Evolutionary conservation across 2,329 filamentous ascomycete genomes (phyloP), one percentile per base, ranked within the genome.

Genomic region (Cytospora piceae): DNA sequence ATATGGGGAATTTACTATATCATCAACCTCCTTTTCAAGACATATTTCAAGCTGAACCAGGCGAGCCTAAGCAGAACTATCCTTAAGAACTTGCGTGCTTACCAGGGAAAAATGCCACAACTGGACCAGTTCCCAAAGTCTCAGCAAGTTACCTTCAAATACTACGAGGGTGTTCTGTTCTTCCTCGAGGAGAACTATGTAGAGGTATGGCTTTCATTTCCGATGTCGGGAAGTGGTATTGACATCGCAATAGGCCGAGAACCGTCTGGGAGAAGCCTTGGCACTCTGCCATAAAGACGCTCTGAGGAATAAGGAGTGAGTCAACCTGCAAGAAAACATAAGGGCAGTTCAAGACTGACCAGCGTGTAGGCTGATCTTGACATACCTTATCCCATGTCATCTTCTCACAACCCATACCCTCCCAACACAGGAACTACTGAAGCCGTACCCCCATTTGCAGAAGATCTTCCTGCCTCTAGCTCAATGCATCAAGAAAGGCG

Each of bases 1-100:
- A 99, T 98, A 85, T 99, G 95, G 95, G 96, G 93, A 8, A 91
- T 97, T 57, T 99, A 99, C 80, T 94, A 93, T 76, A 90, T 94
- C 70, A 93, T 94, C 73, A 98, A 97, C 74, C 85, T 99, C 9
- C 83, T 97, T 17, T 99, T 99, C 86, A 98, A 98, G 79, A 98
- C 94, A 1, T 97, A 98, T 77, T 99, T 99, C 82, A 96, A 92
- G 81, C 83, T 98, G 69, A 97, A 96, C 78, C 92, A 91, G 39
- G 90, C 96, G 65, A 89, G 88, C n/a, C 82, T 98, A 24, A 96
- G 90, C 22, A 93, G 95, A 75, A 97, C 95, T 70, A 90, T 98
- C 58, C 82, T 99, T 56, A 92, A 90, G 70, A 93, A 93, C 0
- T 83, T 99, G 57, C 85, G 89, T 56, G 94, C 93, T 15, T 90